Base-by-base conservation (phyloP, 2,329 filamentous ascomycete genomes). In the Zarea fungicola region DNA sequence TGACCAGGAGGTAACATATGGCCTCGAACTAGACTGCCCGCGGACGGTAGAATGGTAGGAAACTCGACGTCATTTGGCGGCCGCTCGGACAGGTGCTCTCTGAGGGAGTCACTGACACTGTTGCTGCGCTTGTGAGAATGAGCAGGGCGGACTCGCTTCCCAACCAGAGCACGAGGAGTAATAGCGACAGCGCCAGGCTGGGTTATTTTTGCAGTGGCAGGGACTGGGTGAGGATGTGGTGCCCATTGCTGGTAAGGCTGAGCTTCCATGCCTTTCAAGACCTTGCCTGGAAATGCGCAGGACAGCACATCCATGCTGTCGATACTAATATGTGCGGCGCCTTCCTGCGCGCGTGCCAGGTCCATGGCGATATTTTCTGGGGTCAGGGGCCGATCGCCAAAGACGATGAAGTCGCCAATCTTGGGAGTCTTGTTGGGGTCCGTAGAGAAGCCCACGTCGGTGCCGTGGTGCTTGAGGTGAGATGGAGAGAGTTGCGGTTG, bases 21-120 rank as follows among this genome's bases (percentile, higher is more conserved):
- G 13, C 93, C 93, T 43, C 92, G 81, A 18, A 97, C 91, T 31
- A 99, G 78, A 55, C 87, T 92, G 9, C 91, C 89, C 4, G 85
- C 83, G 59, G 89, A 85, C 11, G 85, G 81, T 19, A 84, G 72
- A 9, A 83, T 75, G 54, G 84, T 75, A 13, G 83, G 66, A 14
- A 84, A 67, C 50, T 83, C 80, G 4, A 74, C 70, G 19, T 78
- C 78, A 54, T 77, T 78, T 54, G 73, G 72, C 4, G 73, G 61
- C 51, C 72, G 77, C 39, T 80, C 77, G 6, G 66, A 65, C 19
- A 65, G 80, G 67, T 70, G 84, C 66, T 93, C 87, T 56, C 89
- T 76, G 44, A 92, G 66, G 1, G 91, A 92, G 67, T 96, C 89
- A 0, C 87, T 88, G 58, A 93, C 85, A 63, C 91, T 96, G 42